phyloP scores from a whole-genome alignment of 257 asterid genomes.

The Salvia hispanica region DNA sequence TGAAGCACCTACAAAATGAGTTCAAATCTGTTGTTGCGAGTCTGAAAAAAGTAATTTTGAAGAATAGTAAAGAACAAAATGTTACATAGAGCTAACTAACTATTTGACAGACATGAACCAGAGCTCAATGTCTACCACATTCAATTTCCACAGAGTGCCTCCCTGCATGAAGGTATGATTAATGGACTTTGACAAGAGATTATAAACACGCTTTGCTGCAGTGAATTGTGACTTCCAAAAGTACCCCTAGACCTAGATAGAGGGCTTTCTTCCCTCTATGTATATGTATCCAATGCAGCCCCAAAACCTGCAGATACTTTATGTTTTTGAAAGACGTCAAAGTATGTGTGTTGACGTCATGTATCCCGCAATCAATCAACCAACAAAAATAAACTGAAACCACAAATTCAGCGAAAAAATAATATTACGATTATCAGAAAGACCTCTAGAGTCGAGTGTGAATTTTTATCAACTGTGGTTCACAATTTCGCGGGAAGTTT shows the following conservation, averaged over 20 bases:
- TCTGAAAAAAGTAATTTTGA: not conserved
- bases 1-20: constrained; percentile 63
- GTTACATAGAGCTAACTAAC: constrained; percentile 40
- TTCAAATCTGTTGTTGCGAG: not conserved
- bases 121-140: constrained; percentile 89
- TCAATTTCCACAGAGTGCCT: constrained; percentile 83
- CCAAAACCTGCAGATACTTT: constrained; percentile 64
- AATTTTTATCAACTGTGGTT: too few relatives aligned
- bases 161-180: constrained; percentile 44
- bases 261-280: constrained; percentile 71
- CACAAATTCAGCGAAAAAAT: too few relatives aligned
- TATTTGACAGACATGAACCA: constrained; percentile 82
- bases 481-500: too few relatives aligned
- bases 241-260: constrained; percentile 72
- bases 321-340: too few relatives aligned
- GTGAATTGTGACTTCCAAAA: constrained; percentile 84
- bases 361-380: too few relatives aligned
- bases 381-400: too few relatives aligned
- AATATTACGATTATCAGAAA: too few relatives aligned
- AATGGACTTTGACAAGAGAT: not conserved
- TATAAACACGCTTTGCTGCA: constrained; percentile 53
- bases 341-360: too few relatives aligned
- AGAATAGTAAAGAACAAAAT: too few relatives aligned
- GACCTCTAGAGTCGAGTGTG: too few relatives aligned
- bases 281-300: constrained; percentile 77